These are phyloP conservation scores for Piromyces finnis DNA, from an alignment of 192 early-diverging fungal genomes.

Conservation along the genomic window DNA sequence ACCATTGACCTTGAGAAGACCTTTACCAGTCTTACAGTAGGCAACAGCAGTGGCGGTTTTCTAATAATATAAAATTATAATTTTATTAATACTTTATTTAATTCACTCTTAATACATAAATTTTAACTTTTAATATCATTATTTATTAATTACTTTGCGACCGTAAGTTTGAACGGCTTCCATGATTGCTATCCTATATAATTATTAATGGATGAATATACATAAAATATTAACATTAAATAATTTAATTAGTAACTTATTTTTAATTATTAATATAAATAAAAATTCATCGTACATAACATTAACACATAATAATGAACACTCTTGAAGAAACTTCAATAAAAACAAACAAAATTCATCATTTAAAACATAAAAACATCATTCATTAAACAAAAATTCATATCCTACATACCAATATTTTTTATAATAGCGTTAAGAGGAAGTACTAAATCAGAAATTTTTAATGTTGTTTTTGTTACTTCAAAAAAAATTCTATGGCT, in stretches of 20 bases:
- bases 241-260: too few species aligned
- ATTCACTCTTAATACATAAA: background rate
- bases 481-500: background rate
- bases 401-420: background rate
- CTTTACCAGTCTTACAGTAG: slow-evolving; percentile 92
- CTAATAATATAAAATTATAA: slow-evolving; percentile 14
- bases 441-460: background rate
- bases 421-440: background rate
- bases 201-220: background rate
- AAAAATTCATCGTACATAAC: too few species aligned
- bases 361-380: too few species aligned
- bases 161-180: slow-evolving; percentile 63
- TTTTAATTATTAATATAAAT: too few species aligned
- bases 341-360: too few species aligned
- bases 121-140: too few species aligned
- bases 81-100: too few species aligned
- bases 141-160: slow-evolving; percentile 48
- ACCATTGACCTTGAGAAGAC: slow-evolving; percentile 95
- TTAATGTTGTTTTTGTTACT: background rate
- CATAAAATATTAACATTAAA: background rate
- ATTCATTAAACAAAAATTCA: background rate
- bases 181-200: slow-evolving; percentile 11
- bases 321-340: too few species aligned
- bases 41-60: slow-evolving; percentile 99
- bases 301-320: too few species aligned